Base-by-base conservation (phyloP, 495 filamentous ascomycete genomes). In the Hyaloscypha variabilis region DNA sequence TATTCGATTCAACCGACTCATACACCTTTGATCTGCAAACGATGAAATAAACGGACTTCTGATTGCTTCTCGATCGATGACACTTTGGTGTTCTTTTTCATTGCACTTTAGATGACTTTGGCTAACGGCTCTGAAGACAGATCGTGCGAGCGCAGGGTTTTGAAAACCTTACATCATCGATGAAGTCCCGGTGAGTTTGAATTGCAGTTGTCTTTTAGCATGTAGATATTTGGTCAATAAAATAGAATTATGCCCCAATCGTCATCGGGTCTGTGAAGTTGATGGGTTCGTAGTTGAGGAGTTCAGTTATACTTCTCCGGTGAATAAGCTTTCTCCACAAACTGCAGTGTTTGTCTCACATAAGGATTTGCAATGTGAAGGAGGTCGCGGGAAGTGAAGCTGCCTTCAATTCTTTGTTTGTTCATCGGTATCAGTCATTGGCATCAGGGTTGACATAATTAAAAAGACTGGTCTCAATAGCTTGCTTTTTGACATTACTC, bases 31-130 rank as follows among this genome's bases (percentile, higher is more conserved):
- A n/a, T n/a, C n/a, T n/a, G n/a, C n/a, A 63, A 75, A 75, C 81
- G 66, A 84, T 85, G 83, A 84, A 83, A 83, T 75, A 73, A 83
- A 73, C 70, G 81, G 82, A 85, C 83, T 85, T 86, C 83, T 86
- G 83, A 85, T 61, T 56, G 52, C 5, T 65, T 58, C 56, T 53
- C 36, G 26, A 34, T 26, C 23, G 49, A 39, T 60, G 30, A n/a
- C 24, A 64, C 24, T 29, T 13, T 51, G 24, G 53, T 60, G 6
- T 28, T 26, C 39, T 11, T 42, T 42, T 66, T 61, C 52, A 55
- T n/a, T 42, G 23, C n/a, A 28, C 17, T 30, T 61, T 24, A n/a
- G 17, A 10, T 11, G 29, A 19, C 8, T n/a, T 4, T 19, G 34
- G 46, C 63, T 65, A 59, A 58, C 42, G 21, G 31, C 25, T 25